Percentiles rank a stretch among this genome's conserved stretches.
Conservation (phyloP, 805 yeast species). For the Hagleromyces aurorensis region DNA sequence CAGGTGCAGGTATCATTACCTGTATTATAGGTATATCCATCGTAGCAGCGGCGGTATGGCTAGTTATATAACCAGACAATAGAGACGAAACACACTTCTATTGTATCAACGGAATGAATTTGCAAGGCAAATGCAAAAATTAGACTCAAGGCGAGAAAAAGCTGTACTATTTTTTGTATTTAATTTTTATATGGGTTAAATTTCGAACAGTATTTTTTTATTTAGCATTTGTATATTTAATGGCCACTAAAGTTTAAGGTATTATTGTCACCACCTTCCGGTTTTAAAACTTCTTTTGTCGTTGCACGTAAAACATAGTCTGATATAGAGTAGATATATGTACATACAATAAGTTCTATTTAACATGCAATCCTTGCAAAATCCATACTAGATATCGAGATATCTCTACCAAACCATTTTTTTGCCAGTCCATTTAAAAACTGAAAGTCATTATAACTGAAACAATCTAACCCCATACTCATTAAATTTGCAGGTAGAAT, state of each 20-base stretch:
- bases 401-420: constrained; percentile 18
- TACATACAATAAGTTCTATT: too few species aligned
- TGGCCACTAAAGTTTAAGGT: too few species aligned
- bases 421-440: constrained; percentile 18
- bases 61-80: constrained; percentile 28
- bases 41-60: constrained; percentile 39
- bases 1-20: constrained; percentile 68
- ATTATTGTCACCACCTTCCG: too few species aligned
- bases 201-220: constrained; percentile 7
- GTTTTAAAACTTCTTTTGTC: too few species aligned
- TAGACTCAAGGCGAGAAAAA: not conserved
- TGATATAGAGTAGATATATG: too few species aligned
- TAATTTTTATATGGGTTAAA: constrained; percentile 4
- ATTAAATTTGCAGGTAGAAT: constrained; percentile 17
- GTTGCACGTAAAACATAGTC: too few species aligned
- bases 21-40: constrained; percentile 41
- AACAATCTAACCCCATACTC: constrained; percentile 26
- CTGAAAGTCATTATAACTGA: constrained; percentile 25
- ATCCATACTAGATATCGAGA: constrained; percentile 8
- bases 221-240: too few species aligned
- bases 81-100: not conserved
- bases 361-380: too few species aligned
- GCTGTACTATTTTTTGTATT: not conserved
- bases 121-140: not conserved
- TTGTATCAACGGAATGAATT: constrained; percentile 1